Evolutionary conservation across 2,329 filamentous ascomycete species (phyloP).

Genomic region (Fusarium lyarnte): DNA sequence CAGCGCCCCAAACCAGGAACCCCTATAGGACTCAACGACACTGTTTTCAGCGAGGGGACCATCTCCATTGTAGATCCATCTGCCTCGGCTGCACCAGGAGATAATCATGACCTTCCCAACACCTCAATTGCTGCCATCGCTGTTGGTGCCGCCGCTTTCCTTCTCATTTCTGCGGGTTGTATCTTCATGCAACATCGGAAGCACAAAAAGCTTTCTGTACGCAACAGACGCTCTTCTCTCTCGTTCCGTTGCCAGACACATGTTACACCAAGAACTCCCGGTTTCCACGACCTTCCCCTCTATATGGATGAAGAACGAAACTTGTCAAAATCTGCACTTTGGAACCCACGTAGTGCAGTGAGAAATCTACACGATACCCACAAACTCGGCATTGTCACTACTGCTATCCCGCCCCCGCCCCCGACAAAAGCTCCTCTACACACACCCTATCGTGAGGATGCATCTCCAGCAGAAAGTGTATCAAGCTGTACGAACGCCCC

Average conservation of each 20-base stretch:
- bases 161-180: constrained; percentile 52
- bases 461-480: constrained; percentile 47
- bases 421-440: constrained; percentile 24
- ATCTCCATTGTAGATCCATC: constrained; percentile 49
- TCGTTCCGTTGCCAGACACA: constrained; percentile 62
- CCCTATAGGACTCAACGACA: constrained; percentile 54
- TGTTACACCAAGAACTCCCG: constrained; percentile 37
- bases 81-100: constrained; percentile 14
- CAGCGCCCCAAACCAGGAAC: constrained; percentile 54
- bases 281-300: constrained; percentile 24
- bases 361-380: constrained; percentile 1
- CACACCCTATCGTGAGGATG: constrained; percentile 31
- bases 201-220: constrained; percentile 48
- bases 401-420: constrained; percentile 33
- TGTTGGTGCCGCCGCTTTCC: constrained; percentile 50
- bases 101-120: constrained; percentile 45
- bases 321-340: constrained; percentile 16
- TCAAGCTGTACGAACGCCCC: constrained; percentile 49
- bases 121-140: constrained; percentile 57
- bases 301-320: constrained; percentile 36
- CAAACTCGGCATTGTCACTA: constrained; percentile 33
- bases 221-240: constrained; percentile 51
- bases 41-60: constrained; percentile 53
- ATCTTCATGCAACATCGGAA: constrained; percentile 58
- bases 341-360: constrained; percentile 10